These are phyloP conservation scores for Fraxinus cuspidata DNA, from an alignment of 257 asterid genomes.

Conservation along the genomic window DNA sequence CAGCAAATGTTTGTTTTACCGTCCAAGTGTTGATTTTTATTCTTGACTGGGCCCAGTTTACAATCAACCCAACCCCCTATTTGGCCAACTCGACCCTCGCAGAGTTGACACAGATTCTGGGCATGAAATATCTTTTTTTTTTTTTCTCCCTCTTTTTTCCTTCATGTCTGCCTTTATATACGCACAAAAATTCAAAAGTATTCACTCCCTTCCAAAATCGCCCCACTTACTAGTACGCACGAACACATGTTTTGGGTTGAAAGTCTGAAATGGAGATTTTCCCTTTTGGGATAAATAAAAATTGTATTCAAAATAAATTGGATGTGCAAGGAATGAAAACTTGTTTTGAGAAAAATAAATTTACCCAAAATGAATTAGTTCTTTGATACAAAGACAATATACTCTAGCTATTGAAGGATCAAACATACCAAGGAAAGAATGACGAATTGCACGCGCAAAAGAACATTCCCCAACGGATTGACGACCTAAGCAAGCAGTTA, in stretches of 20 bases:
- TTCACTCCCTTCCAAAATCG: no score
- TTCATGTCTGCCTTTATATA: background rate
- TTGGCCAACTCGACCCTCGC: no score
- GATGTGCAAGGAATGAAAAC: background rate
- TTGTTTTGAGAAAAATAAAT: background rate
- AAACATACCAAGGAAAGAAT: constrained; percentile 83
- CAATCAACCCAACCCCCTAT: background rate
- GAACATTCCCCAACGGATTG: constrained; percentile 63
- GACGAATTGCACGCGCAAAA: constrained; percentile 73
- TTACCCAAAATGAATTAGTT: background rate
- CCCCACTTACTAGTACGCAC: background rate
- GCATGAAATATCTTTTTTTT: no score
- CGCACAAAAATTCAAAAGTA: background rate
- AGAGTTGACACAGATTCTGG: no score
- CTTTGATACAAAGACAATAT: constrained; percentile 17
- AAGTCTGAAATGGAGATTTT: background rate
- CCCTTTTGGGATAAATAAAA: background rate
- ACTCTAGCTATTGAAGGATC: constrained; percentile 21
- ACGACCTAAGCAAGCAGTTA: constrained; percentile 60
- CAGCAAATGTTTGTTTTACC: background rate
- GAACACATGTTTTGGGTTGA: background rate
- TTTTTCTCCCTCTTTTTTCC: background rate
- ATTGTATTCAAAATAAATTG: background rate
- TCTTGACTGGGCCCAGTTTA: background rate
- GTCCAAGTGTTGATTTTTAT: background rate